A percentile compares a stretch with the other conserved stretches of the same genome.
Conservation (phyloP, 805 yeast species). For the Ogataea saltuana region DNA sequence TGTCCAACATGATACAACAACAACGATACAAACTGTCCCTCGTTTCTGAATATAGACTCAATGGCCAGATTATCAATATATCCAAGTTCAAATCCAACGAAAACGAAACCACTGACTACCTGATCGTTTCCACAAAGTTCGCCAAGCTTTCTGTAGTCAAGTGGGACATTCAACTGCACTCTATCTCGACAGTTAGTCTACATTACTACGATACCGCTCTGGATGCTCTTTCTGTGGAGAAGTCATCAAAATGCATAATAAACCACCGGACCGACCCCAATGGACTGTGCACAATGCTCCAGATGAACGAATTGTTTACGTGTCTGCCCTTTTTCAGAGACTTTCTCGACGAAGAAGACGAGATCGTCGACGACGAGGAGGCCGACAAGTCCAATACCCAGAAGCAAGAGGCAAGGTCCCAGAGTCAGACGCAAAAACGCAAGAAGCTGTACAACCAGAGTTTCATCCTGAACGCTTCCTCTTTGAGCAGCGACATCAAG, state of each 20-base stretch:
- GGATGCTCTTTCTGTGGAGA: constrained; percentile 48
- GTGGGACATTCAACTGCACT: constrained; percentile 60
- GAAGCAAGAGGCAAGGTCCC: constrained; percentile 11
- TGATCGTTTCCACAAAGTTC: constrained; percentile 64
- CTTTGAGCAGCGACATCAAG: constrained; percentile 55
- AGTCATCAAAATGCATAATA: constrained; percentile 38
- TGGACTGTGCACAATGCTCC: constrained; percentile 53
- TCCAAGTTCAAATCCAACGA: constrained; percentile 50
- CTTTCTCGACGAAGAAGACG: constrained; percentile 44
- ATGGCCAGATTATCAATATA: constrained; percentile 67
- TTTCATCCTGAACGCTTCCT: constrained; percentile 55
- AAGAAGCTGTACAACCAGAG: constrained; percentile 50
- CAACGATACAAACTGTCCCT: constrained; percentile 39
- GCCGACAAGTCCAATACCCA: too few relatives aligned
- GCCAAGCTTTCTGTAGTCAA: constrained; percentile 78
- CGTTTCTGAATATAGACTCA: constrained; percentile 65
- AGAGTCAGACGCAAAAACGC: constrained; percentile 8
- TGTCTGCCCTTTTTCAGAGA: constrained; percentile 61
- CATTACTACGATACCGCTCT: constrained; percentile 83
- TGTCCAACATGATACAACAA: constrained; percentile 20
- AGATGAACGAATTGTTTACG: constrained; percentile 68
- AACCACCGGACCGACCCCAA: constrained; percentile 63
- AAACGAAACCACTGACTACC: constrained; percentile 50
- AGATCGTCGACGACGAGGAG: constrained; percentile 32
- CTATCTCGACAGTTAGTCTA: constrained; percentile 70